A percentile compares a stretch with the other conserved stretches of the same genome.
phyloP scores from a whole-genome alignment of 257 asterid genomes.

The Solanum raphanifolium region DNA sequence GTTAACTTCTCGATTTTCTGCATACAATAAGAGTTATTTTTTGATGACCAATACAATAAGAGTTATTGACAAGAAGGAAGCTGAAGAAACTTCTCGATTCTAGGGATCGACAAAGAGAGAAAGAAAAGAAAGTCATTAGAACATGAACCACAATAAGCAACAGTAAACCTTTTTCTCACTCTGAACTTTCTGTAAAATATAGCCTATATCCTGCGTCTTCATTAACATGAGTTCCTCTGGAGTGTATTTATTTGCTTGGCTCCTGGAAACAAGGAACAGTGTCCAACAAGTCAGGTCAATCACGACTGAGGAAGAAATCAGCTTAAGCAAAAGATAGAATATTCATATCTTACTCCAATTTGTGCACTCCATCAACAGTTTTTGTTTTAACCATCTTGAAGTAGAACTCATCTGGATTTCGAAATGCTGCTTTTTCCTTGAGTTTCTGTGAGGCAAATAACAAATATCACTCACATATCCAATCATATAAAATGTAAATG shows the following conservation, averaged over 20 bases:
- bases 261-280: constrained; percentile 29
- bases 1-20: constrained; percentile 77
- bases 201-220: constrained; percentile 90
- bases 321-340: neutral
- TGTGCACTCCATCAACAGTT: constrained; percentile 67
- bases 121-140: neutral
- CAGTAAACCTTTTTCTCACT: constrained; percentile 72
- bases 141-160: neutral
- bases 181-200: constrained; percentile 71
- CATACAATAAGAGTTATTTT: neutral
- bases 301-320: neutral
- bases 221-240: constrained; percentile 75
- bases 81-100: neutral
- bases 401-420: constrained; percentile 90
- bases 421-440: constrained; percentile 73
- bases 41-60: constrained; percentile 1
- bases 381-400: constrained; percentile 63
- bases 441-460: constrained; percentile 48
- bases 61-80: neutral
- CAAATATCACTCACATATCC: neutral
- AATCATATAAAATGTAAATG: neutral
- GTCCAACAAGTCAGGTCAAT: constrained; percentile 7
- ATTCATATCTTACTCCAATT: constrained; percentile 37
- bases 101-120: neutral
- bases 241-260: constrained; percentile 63